Evolutionary conservation across 331 rosid genomes (phyloP), one percentile per base, ranked within the genome.

Genomic region (Rosa hybrid): DNA sequence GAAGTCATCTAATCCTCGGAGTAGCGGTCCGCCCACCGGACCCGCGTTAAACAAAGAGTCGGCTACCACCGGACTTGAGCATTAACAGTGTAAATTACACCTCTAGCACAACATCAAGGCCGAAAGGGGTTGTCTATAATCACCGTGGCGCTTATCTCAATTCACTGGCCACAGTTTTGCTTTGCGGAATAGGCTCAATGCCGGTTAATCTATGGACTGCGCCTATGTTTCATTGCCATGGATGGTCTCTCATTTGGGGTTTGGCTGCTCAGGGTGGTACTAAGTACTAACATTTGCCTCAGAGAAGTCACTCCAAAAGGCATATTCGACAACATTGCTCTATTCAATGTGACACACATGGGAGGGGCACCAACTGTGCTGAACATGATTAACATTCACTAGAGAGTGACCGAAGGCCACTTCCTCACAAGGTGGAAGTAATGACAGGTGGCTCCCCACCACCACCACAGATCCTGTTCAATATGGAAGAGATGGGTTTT

Each of bases 191-290:
- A 75, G 86, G 86, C 34, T 60, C 83, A 1, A 85, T 77, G 81
- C 87, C 92, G 1, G 90, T 89, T 54, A 88, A 89, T 80, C 90
- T 89, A 14, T 91, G 93, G 92, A 88, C 80, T 30, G 92, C 86
- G 76, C 96, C 96, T 5, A 59, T 91, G 86, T 89, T 89, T 69
- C 92, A 89, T 80, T 83, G 89, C 86, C 88, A 91, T 14, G 94
- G 92, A 20, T 89, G 96, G 96, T 87, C 93, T 77, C 87, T 91
- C 67, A 82, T 80, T 23, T 91, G 92, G 96, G 96, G 96, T n/a
- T 20, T 84, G 30, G 90, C 93, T 13, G 90, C 93, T n/a, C 92
- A 87, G 48, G 84, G 87, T 2, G 93, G 92, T 12, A 82, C 83
- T 70, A 91, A 88, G 92, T 12, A 82, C 83, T 70, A 91, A 88